Evolutionary conservation across 495 filamentous ascomycete species (phyloP).

Genomic region (Tuber calosporum): DNA sequence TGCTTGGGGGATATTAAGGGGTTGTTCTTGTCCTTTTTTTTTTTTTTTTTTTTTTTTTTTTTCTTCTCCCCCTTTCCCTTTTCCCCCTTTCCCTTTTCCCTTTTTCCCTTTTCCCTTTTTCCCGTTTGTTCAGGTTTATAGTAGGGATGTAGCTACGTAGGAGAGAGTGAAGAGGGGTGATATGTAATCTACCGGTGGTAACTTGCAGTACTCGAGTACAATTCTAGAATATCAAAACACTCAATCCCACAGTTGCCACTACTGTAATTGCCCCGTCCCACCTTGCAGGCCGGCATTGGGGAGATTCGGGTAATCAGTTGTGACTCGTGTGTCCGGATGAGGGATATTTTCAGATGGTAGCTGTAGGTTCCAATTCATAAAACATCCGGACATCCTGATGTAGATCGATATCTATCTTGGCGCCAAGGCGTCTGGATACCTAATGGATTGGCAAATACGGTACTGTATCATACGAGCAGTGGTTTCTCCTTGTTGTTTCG

Average conservation of each 20-base stretch:
- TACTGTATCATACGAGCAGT: too few relatives aligned
- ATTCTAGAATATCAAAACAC: neutral
- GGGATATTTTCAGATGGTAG: neutral
- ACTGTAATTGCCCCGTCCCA: too few relatives aligned
- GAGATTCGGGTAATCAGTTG: neutral
- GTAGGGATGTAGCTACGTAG: neutral
- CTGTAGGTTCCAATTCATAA: too few relatives aligned
- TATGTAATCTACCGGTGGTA: neutral
- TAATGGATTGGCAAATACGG: too few relatives aligned
- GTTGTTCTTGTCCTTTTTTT: neutral
- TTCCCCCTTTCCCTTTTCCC: too few relatives aligned
- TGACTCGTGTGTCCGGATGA: neutral
- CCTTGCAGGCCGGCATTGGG: neutral
- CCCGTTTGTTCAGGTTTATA: neutral
- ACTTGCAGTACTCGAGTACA: too few relatives aligned
- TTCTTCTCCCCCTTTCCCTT: too few relatives aligned
- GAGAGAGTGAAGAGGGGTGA: neutral
- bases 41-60: neutral
- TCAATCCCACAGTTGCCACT: neutral
- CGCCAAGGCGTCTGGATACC: too few relatives aligned
- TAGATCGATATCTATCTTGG: too few relatives aligned
- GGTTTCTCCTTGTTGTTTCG: too few relatives aligned
- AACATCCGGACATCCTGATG: too few relatives aligned
- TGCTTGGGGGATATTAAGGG: slow-evolving; percentile 17
- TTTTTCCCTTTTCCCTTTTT: neutral